Evolutionary conservation across 2,329 filamentous ascomycete genomes (phyloP).

Genomic region (Calonectria pauciramosa): DNA sequence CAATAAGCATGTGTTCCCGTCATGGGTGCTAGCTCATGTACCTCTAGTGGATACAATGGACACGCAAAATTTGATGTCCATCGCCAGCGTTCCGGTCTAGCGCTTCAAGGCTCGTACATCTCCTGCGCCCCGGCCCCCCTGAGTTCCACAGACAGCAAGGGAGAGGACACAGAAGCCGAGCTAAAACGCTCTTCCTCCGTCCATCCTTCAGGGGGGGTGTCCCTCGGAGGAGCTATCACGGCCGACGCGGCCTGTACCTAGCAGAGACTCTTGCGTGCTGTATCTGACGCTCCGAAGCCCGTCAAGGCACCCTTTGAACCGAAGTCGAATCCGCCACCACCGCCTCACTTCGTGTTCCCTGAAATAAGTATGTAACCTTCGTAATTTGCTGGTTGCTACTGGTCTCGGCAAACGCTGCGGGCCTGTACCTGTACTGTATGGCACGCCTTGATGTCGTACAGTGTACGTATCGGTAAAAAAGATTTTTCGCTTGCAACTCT

Average conservation of each 20-base stretch:
- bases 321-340: conserved; percentile 45
- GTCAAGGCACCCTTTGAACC: conserved; percentile 43
- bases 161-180: conserved; percentile 37
- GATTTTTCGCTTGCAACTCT: conserved; percentile 30
- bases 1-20: conserved; percentile 22
- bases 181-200: conserved; percentile 42
- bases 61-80: conserved; percentile 34
- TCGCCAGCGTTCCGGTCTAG: conserved; percentile 38
- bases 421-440: conserved; percentile 37
- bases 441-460: conserved; percentile 32
- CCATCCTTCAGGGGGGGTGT: conserved; percentile 31
- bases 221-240: conserved; percentile 9
- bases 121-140: conserved; percentile 33
- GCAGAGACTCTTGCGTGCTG: conserved; percentile 1
- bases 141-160: conserved; percentile 42
- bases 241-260: conserved; percentile 13
- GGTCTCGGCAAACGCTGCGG: conserved; percentile 33
- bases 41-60: conserved; percentile 30
- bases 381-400: conserved; percentile 33
- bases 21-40: conserved; percentile 12
- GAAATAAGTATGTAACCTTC: conserved; percentile 26
- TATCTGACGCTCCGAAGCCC: conserved; percentile 22
- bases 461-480: conserved; percentile 32
- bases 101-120: conserved; percentile 34
- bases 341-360: conserved; percentile 38